phyloP scores from a whole-genome alignment of 345 rosid genomes.

The Odontarrhena argentea region DNA sequence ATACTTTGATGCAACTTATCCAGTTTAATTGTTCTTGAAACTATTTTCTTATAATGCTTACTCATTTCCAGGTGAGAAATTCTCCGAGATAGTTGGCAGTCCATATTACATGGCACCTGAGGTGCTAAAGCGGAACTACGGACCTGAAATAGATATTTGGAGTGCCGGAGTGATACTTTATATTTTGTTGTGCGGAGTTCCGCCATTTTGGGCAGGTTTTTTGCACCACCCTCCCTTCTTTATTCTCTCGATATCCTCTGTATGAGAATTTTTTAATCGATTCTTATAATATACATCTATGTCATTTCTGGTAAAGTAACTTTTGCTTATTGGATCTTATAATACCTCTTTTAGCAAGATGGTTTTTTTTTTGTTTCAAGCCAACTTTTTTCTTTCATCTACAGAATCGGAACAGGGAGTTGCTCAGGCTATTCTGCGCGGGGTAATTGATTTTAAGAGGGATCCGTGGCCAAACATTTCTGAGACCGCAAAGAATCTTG shows the following conservation, averaged over 20 bases:
- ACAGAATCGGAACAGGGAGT: slow-evolving; percentile 99
- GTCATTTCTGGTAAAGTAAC: background rate
- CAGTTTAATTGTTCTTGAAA: background rate
- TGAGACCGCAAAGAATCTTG: slow-evolving; percentile 85
- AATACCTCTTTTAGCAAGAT: slow-evolving; percentile 6
- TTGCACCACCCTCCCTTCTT: slow-evolving; percentile 20
- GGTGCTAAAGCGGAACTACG: slow-evolving; percentile 94
- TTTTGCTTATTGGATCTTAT: background rate
- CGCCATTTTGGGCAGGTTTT: slow-evolving; percentile 99
- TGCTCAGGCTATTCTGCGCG: slow-evolving; percentile 99
- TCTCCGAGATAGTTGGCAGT: slow-evolving; percentile 98
- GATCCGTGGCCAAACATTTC: slow-evolving; percentile 99
- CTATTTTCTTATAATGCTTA: slow-evolving; percentile 17
- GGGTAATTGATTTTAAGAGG: slow-evolving; percentile 92
- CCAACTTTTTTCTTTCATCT: slow-evolving; percentile 13
- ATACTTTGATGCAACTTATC: background rate
- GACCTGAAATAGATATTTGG: slow-evolving; percentile 99
- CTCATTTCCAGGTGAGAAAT: slow-evolving; percentile 69
- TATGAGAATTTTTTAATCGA: slow-evolving; percentile 1
- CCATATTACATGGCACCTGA: slow-evolving; percentile 99
- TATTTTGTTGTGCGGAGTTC: slow-evolving; percentile 94
- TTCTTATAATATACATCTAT: background rate
- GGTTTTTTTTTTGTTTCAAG: slow-evolving; percentile 6
- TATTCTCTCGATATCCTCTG: background rate
- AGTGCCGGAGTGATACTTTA: slow-evolving; percentile 99